These are phyloP conservation scores for Metschnikowia santaceciliae DNA, from an alignment of 805 yeast genomes.

Conservation along the genomic window DNA sequence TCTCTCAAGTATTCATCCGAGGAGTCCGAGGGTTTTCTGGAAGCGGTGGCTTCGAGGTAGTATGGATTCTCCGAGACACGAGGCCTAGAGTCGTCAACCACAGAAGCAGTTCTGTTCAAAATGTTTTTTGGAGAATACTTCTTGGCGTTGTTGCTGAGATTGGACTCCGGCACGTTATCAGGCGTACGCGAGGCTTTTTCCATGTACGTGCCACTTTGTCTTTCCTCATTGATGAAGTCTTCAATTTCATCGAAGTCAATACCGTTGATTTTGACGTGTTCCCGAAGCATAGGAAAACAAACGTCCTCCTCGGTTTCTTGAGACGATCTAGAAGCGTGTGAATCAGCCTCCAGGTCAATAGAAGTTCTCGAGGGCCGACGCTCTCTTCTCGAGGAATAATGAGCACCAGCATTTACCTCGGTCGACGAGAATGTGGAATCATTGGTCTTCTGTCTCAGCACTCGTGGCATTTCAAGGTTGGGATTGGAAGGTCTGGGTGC, in stretches of 20 bases:
- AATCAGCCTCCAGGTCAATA: conserved; percentile 61
- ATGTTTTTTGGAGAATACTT: conserved; percentile 56
- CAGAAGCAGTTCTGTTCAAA: conserved; percentile 14
- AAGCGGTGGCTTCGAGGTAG: background rate
- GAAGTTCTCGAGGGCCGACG: conserved; percentile 35
- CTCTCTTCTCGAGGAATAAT: conserved; percentile 20
- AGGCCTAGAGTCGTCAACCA: background rate
- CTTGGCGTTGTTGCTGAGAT: conserved; percentile 49
- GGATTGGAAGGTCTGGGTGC: conserved; percentile 16
- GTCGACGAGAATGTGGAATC: conserved; percentile 14
- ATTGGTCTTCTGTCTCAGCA: conserved; percentile 22
- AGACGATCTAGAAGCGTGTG: conserved; percentile 71
- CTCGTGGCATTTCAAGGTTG: conserved; percentile 26
- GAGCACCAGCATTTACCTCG: conserved; percentile 15
- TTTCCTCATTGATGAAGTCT: conserved; percentile 64
- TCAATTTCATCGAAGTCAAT: conserved; percentile 90
- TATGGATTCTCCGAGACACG: background rate
- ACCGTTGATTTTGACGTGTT: conserved; percentile 58
- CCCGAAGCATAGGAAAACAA: conserved; percentile 87
- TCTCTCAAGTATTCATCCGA: conserved; percentile 22
- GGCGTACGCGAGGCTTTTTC: conserved; percentile 21
- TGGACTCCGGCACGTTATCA: conserved; percentile 22
- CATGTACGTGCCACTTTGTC: conserved; percentile 39
- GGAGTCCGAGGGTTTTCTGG: conserved; percentile 18
- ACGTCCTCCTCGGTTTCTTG: conserved; percentile 97